Base-by-base conservation (phyloP, 2,329 filamentous ascomycete species). In the Hymenoscyphus linearis region DNA sequence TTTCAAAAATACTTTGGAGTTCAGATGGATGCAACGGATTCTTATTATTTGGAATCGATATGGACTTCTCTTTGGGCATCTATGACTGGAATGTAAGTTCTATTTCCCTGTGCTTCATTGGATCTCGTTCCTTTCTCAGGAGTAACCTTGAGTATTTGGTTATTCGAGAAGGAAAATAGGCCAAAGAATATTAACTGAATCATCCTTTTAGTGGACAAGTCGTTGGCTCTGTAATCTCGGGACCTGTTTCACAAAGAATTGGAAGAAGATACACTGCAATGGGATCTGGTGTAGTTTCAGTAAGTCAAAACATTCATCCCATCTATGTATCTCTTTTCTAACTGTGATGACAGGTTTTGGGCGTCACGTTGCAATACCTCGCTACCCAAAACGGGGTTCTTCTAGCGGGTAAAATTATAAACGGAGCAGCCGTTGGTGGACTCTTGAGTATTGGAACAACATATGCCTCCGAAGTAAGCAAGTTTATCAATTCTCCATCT, bases 31-130 rank as follows among this genome's bases (percentile, higher is more conserved):
- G 67, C 37, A 34, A 22, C 31, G 47, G 61, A 69, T 27, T 52
- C 34, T 5, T 60, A 60, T 18, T 66, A 64, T 52, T 22, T 67
- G 12, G 55, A 57, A 13, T 66, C 64, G 22, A 60, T 66, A 31
- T 67, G 65, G 65, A 66, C 64, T n/a, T 64, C 64, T 2, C 52
- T 67, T 13, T 67, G 65, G 64, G 37, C 56, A 14, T 64, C 65
- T n/a, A 67, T 67, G 64, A 62, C 62, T 22, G 58, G 59, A 47
- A 25, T 47, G 40, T 47, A 47, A 22, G 40, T 7, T 25, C 22
- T 10, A 3, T 47, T 31, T 31, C 31, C 31, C 5, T n/a, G n/a
- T n/a, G n/a, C n/a, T 22, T 18, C 65, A 35, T 62, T 62, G 9
- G 60, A 53, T 26, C 10, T 53, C 10, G 16, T 16, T 31, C 9